Evolutionary conservation across 2,329 filamentous ascomycete genomes (phyloP).

Genomic region (Neurospora crassa): DNA sequence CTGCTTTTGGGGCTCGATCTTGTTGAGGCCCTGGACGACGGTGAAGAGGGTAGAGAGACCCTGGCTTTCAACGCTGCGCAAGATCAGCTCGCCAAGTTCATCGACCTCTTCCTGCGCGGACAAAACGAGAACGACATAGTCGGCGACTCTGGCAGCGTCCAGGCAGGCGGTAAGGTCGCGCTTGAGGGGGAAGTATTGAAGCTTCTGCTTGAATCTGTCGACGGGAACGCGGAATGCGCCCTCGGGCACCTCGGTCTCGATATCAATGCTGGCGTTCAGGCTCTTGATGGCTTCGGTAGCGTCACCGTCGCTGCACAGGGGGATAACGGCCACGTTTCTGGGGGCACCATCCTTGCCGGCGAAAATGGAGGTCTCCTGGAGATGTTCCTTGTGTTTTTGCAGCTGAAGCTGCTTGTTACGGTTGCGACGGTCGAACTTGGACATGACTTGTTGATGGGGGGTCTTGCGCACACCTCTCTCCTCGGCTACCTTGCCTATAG

Average conservation of each 20-base stretch:
- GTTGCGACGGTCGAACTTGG: constrained; percentile 90
- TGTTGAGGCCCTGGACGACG: constrained; percentile 69
- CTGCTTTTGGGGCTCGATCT: constrained; percentile 70
- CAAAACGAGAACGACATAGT: constrained; percentile 82
- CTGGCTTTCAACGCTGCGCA: constrained; percentile 84
- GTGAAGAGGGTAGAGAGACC: constrained; percentile 90
- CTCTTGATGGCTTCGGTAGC: constrained; percentile 55
- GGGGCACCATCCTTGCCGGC: constrained; percentile 79
- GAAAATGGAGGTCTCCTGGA: constrained; percentile 72
- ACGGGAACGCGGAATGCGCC: constrained; percentile 58
- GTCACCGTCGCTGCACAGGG: constrained; percentile 67
- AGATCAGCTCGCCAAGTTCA: constrained; percentile 69
- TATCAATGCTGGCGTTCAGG: constrained; percentile 72
- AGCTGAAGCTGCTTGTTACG: constrained; percentile 85
- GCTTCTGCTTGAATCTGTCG: constrained; percentile 88
- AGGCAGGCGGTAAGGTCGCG: constrained; percentile 68
- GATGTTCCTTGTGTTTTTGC: constrained; percentile 73
- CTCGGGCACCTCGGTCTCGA: constrained; percentile 54
- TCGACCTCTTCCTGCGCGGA: constrained; percentile 80
- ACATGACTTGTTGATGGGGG: constrained; percentile 93
- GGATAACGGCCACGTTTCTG: constrained; percentile 78
- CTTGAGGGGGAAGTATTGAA: constrained; percentile 72
- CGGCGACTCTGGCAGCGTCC: constrained; percentile 79
- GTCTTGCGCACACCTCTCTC: constrained; percentile 74
- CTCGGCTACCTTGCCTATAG: constrained; percentile 63